These are phyloP conservation scores for Cutaneotrichosporon mucoides DNA, from an alignment of 1,284 basidiomycete species.

Conservation along the genomic window DNA sequence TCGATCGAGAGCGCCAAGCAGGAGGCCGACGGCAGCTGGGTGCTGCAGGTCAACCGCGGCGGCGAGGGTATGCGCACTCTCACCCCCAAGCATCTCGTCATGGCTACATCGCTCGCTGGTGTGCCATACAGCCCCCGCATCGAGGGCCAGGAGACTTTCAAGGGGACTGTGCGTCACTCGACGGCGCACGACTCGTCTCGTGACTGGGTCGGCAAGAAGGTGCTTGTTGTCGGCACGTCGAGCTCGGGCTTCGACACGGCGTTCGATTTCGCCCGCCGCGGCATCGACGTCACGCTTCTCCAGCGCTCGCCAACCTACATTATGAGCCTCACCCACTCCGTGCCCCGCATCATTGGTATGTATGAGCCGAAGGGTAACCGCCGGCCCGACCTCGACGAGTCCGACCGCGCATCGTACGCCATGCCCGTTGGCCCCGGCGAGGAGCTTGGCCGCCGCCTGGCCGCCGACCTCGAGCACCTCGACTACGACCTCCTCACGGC, in stretches of 20 bases:
- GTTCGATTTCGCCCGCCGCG: constrained; percentile 52
- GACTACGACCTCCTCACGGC: constrained; percentile 54
- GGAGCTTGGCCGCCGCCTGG: constrained; percentile 24
- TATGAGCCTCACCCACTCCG: constrained; percentile 53
- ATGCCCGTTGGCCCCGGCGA: constrained; percentile 27
- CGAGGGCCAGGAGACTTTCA: constrained; percentile 51
- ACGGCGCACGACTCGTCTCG: constrained; percentile 53
- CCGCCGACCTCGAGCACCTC: constrained; percentile 19
- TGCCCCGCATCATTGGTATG: constrained; percentile 44
- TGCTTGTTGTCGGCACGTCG: constrained; percentile 59
- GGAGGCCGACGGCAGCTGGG: constrained; percentile 54
- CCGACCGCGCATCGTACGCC: constrained; percentile 53
- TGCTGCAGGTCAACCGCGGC: constrained; percentile 52
- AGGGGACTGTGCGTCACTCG: constrained; percentile 56
- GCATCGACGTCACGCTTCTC: constrained; percentile 58
- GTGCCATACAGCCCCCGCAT: constrained; percentile 22
- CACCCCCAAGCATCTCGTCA: constrained; percentile 47
- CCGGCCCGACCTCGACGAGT: constrained; percentile 52
- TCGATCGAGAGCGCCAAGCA: constrained; percentile 51
- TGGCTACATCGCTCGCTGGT: constrained; percentile 31
- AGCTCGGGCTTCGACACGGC: constrained; percentile 56
- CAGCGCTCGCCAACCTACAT: constrained; percentile 62
- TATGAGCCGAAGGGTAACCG: constrained; percentile 49
- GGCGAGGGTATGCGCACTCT: constrained; percentile 52
- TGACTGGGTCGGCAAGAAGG: constrained; percentile 58